Evolutionary conservation across 495 filamentous ascomycete genomes (phyloP).

Genomic region (Evansstolkia leycettana): DNA sequence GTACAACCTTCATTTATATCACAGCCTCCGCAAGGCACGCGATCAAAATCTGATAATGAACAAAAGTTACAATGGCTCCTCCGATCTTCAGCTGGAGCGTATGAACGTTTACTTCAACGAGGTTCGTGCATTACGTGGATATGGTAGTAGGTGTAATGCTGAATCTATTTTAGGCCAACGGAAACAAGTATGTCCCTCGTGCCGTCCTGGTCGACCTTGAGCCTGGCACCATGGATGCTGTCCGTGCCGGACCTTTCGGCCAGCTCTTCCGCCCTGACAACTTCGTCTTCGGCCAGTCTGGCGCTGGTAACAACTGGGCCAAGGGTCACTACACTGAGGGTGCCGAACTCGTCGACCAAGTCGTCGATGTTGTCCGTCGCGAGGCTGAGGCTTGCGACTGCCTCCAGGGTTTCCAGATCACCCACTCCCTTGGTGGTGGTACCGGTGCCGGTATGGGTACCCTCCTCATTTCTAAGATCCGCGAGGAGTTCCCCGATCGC

Average conservation of each 20-base stretch:
- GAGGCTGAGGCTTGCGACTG: conserved; percentile 99
- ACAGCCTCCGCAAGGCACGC: too few relatives aligned
- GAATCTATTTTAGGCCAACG: conserved; percentile 53
- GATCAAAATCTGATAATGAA: conserved; percentile 19
- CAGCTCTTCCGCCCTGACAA: conserved; percentile 99
- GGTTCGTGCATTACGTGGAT: conserved; percentile 40
- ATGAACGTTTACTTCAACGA: conserved; percentile 99
- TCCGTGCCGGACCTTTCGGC: conserved; percentile 97
- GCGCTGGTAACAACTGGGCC: conserved; percentile 99
- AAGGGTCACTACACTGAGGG: conserved; percentile 99
- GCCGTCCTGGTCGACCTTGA: conserved; percentile 99
- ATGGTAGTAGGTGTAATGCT: conserved; percentile 3
- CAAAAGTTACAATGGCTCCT: conserved; percentile 88
- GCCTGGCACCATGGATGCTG: conserved; percentile 96
- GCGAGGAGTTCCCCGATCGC: conserved; percentile 99
- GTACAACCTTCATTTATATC: conserved; percentile 22
- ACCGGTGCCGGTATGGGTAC: conserved; percentile 99
- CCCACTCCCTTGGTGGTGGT: conserved; percentile 99
- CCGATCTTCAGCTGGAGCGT: conserved; percentile 97
- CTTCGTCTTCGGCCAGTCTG: conserved; percentile 99
- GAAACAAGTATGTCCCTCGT: conserved; percentile 98
- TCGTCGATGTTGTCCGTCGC: conserved; percentile 96
- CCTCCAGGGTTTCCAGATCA: conserved; percentile 99
- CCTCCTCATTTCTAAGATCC: conserved; percentile 99
- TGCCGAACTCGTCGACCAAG: conserved; percentile 96